These are phyloP conservation scores for Clarireedia monteithiana DNA, from an alignment of 2,329 filamentous ascomycete species.

Conservation along the genomic window DNA sequence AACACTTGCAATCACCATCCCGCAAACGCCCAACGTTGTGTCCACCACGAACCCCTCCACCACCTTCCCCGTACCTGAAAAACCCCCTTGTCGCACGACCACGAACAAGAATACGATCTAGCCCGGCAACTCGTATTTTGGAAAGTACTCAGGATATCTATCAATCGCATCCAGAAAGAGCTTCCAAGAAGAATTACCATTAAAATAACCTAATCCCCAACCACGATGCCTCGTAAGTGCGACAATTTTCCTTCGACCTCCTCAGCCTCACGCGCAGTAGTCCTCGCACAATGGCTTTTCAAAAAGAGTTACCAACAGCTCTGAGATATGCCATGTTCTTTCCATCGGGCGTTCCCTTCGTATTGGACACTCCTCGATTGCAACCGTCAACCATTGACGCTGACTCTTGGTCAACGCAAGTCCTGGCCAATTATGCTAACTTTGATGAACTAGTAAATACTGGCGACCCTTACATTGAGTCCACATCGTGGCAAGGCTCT, in stretches of 20 bases:
- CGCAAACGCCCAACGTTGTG: not conserved
- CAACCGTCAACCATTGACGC: not conserved
- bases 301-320: too few species aligned
- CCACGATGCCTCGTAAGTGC: conserved; percentile 8
- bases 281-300: too few species aligned
- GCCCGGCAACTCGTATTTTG: not conserved
- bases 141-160: not conserved
- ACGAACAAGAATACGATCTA: not conserved
- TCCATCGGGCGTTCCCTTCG: too few species aligned
- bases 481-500: not conserved
- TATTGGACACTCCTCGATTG: too few species aligned
- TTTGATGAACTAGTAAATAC: not conserved
- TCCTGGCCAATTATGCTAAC: not conserved
- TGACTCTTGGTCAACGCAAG: not conserved
- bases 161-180: not conserved
- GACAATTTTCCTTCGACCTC: not conserved
- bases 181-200: too few species aligned
- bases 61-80: not conserved
- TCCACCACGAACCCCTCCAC: conserved; percentile 1
- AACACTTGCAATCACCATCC: not conserved
- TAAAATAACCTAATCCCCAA: not conserved
- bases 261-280: not conserved
- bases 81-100: not conserved
- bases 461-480: conserved; percentile 2
- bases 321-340: too few species aligned